These are phyloP conservation scores for Talaromyces adpressus DNA, from an alignment of 495 filamentous ascomycete genomes.

Conservation along the genomic window DNA sequence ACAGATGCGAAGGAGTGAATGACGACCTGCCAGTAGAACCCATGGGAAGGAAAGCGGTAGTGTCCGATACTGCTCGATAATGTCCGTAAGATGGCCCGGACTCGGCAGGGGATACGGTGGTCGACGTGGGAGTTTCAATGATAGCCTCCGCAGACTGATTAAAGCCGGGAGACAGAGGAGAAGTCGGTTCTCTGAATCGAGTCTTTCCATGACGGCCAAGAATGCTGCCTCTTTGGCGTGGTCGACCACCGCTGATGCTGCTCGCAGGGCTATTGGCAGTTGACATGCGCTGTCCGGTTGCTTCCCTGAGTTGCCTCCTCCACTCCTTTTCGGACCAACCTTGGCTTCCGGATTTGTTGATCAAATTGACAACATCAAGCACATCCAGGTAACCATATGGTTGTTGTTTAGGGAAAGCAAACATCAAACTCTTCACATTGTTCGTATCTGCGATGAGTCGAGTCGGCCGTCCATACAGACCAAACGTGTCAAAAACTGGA, in stretches of 20 bases:
- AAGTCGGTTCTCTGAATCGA: slow-evolving; percentile 35
- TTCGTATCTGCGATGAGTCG: slow-evolving; percentile 80
- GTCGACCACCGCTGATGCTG: slow-evolving; percentile 53
- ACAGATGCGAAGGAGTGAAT: slow-evolving; percentile 33
- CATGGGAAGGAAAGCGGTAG: slow-evolving; percentile 22
- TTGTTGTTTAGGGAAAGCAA: slow-evolving; percentile 86
- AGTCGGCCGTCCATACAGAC: slow-evolving; percentile 82
- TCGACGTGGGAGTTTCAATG: slow-evolving; percentile 19
- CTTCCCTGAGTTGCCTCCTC: slow-evolving; percentile 81
- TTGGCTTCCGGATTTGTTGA: slow-evolving; percentile 67
- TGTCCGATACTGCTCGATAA: slow-evolving; percentile 51
- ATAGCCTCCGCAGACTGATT: slow-evolving; percentile 34
- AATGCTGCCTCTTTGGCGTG: slow-evolving; percentile 62
- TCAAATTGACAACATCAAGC: slow-evolving; percentile 71
- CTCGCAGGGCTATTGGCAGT: slow-evolving; percentile 42
- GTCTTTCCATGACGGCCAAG: slow-evolving; percentile 36
- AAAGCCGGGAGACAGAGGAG: slow-evolving; percentile 38
- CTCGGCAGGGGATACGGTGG: slow-evolving; percentile 31
- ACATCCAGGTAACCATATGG: slow-evolving; percentile 90
- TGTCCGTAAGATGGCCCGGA: slow-evolving; percentile 38
- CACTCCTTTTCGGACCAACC: slow-evolving; percentile 87
- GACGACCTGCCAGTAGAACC: slow-evolving; percentile 25
- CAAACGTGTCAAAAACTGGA: slow-evolving; percentile 89
- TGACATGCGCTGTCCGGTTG: slow-evolving; percentile 74
- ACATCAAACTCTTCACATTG: slow-evolving; percentile 90